Conservation (phyloP, 2,329 filamentous ascomycete species). For the Arthrobotrys sinensis region DNA sequence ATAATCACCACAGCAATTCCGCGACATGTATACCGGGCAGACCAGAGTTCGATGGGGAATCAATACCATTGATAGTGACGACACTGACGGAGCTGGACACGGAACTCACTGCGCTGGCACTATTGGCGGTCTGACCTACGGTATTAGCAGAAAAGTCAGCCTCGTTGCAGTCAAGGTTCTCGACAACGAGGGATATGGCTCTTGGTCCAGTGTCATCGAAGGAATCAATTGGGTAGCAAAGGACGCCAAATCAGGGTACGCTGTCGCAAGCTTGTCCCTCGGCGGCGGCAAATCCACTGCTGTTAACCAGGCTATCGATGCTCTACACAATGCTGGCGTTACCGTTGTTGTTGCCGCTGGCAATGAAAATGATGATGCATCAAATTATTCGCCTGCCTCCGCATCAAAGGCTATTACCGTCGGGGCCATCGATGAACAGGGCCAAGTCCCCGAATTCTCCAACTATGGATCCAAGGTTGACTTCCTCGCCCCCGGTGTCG, state of each 20-base stretch:
- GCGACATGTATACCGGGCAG: not conserved
- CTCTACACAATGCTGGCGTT: slow-evolving; percentile 69
- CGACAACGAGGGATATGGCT: slow-evolving; percentile 67
- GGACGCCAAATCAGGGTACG: slow-evolving; percentile 62
- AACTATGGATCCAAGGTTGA: slow-evolving; percentile 71
- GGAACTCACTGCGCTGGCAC: slow-evolving; percentile 71
- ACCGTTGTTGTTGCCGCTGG: slow-evolving; percentile 68
- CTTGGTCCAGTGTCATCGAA: slow-evolving; percentile 65
- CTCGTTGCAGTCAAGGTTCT: slow-evolving; percentile 71
- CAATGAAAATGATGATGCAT: slow-evolving; percentile 62
- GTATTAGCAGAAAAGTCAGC: slow-evolving; percentile 70
- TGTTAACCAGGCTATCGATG: slow-evolving; percentile 73
- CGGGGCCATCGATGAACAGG: slow-evolving; percentile 68
- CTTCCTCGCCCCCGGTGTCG: slow-evolving; percentile 74
- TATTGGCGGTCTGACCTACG: slow-evolving; percentile 69
- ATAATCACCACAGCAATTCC: slow-evolving; percentile 70
- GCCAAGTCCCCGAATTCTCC: slow-evolving; percentile 67
- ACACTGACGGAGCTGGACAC: slow-evolving; percentile 66
- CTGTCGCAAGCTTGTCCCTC: slow-evolving; percentile 65
- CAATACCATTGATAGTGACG: slow-evolving; percentile 67
- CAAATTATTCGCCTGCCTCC: slow-evolving; percentile 66
- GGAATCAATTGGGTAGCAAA: slow-evolving; percentile 64
- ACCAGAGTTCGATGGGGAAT: slow-evolving; percentile 72
- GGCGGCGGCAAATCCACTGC: slow-evolving; percentile 67
- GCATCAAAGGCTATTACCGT: slow-evolving; percentile 68